These are phyloP conservation scores for Neonectria punicea DNA, from an alignment of 2,329 filamentous ascomycete species.

Conservation along the genomic window DNA sequence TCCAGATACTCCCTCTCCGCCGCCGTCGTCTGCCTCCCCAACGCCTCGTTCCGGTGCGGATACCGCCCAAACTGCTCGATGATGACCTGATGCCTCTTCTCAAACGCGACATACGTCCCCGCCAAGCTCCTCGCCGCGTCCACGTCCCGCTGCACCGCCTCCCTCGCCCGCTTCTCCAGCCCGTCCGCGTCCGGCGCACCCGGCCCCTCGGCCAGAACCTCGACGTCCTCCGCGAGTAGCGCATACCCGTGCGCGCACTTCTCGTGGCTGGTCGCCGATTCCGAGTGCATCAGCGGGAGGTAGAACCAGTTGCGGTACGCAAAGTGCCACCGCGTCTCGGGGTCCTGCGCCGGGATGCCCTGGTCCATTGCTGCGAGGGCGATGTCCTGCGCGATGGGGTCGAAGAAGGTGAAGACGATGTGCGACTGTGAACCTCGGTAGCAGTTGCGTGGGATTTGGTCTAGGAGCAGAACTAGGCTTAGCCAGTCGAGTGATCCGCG, in stretches of 20 bases:
- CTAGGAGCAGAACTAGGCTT: conserved; percentile 66
- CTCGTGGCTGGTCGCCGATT: conserved; percentile 59
- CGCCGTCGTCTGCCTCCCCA: conserved; percentile 59
- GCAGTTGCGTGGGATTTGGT: conserved; percentile 72
- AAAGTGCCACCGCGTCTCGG: conserved; percentile 47
- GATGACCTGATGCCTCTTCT: conserved; percentile 60
- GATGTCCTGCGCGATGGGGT: conserved; percentile 62
- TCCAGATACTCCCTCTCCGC: conserved; percentile 63
- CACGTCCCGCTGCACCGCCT: conserved; percentile 40
- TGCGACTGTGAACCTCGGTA: conserved; percentile 60
- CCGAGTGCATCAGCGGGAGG: conserved; percentile 69
- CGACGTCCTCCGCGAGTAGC: conserved; percentile 47
- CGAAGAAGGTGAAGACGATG: conserved; percentile 64
- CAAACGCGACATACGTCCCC: conserved; percentile 45
- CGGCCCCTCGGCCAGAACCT: conserved; percentile 43
- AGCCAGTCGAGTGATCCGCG: conserved; percentile 53
- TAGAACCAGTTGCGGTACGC: conserved; percentile 66
- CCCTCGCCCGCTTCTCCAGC: conserved; percentile 41
- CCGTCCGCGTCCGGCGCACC: conserved; percentile 31
- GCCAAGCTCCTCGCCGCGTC: conserved; percentile 42
- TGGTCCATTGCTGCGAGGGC: conserved; percentile 48
- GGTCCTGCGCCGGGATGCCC: conserved; percentile 43
- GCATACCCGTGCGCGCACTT: conserved; percentile 46
- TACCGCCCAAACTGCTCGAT: conserved; percentile 67
- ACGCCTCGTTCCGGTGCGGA: conserved; percentile 64